A percentile compares a stretch with the other conserved stretches of the same genome.
Conservation (phyloP, 257 asterid genomes). For the Avicennia marina region DNA sequence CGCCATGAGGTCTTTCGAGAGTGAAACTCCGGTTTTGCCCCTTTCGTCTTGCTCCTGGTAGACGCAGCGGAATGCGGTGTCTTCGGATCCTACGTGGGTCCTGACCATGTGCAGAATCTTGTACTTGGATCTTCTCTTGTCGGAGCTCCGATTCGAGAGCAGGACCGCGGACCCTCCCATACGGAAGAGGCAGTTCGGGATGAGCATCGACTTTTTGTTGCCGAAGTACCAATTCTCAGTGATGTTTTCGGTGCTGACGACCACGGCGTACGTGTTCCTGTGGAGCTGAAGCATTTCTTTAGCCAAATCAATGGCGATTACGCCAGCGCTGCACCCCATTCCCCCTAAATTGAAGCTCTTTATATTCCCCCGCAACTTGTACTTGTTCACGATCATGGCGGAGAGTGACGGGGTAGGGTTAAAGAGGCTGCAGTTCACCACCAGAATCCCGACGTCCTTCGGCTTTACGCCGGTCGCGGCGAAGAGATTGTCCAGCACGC, state of each 20-base stretch:
- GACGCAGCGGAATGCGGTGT: slow-evolving; percentile 26
- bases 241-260: slow-evolving; percentile 45
- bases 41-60: slow-evolving; percentile 28
- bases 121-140: slow-evolving; percentile 28
- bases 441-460: slow-evolving; percentile 36
- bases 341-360: slow-evolving; percentile 40
- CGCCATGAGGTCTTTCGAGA: slow-evolving; percentile 28
- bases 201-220: slow-evolving; percentile 25
- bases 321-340: slow-evolving; percentile 56
- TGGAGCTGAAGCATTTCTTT: slow-evolving; percentile 42
- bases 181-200: slow-evolving; percentile 41
- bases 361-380: slow-evolving; percentile 34
- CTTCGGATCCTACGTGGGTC: slow-evolving; percentile 25
- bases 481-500: slow-evolving; percentile 35
- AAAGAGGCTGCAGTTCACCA: slow-evolving; percentile 36
- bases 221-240: slow-evolving; percentile 41
- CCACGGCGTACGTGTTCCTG: slow-evolving; percentile 36
- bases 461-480: slow-evolving; percentile 32
- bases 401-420: slow-evolving; percentile 46
- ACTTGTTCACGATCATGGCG: slow-evolving; percentile 44
- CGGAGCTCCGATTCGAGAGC: slow-evolving; percentile 31
- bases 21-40: slow-evolving; percentile 23
- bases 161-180: slow-evolving; percentile 40
- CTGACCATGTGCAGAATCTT: slow-evolving; percentile 19
- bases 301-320: slow-evolving; percentile 41